A percentile compares a stretch with the other conserved stretches of the same genome.
phyloP scores from a whole-genome alignment of 2,329 filamentous ascomycete genomes.

The Trichoderma atrobrunneum region DNA sequence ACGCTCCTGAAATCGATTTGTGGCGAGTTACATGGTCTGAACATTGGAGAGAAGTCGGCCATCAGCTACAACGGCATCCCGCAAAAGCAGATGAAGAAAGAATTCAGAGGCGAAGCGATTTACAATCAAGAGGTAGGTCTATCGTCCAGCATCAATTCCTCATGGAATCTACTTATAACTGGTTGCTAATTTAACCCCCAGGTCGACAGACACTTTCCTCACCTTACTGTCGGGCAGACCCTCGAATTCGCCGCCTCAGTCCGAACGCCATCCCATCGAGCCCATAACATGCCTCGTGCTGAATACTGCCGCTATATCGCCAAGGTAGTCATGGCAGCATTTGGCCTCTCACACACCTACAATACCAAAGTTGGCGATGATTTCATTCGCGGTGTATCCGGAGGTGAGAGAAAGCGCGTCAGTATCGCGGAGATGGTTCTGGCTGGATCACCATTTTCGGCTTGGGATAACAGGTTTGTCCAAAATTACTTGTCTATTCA shows the following conservation, averaged over 20 bases:
- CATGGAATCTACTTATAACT: background rate
- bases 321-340: constrained; percentile 66
- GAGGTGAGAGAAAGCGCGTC: constrained; percentile 74
- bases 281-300: constrained; percentile 58
- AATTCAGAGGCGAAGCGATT: constrained; percentile 64
- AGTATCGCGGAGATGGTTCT: constrained; percentile 77
- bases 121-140: constrained; percentile 67
- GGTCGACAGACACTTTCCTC: constrained; percentile 71
- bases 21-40: constrained; percentile 58
- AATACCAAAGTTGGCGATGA: constrained; percentile 74
- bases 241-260: constrained; percentile 69
- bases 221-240: constrained; percentile 73
- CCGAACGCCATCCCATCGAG: constrained; percentile 63
- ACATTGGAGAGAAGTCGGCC: constrained; percentile 46
- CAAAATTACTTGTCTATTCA: too few species aligned
- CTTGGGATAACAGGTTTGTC: constrained; percentile 66
- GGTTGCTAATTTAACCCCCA: constrained; percentile 28
- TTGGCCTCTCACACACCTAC: constrained; percentile 69
- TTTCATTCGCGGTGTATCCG: constrained; percentile 67
- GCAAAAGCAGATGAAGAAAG: constrained; percentile 50
- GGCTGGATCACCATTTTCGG: constrained; percentile 52
- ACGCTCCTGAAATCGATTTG: constrained; percentile 62
- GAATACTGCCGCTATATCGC: constrained; percentile 62
- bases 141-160: background rate
- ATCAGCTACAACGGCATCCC: constrained; percentile 64